A percentile compares a stretch with the other conserved stretches of the same genome.
These are phyloP conservation scores for Tephrocybe sp. DNA, from an alignment of 768 basidiomycete species.

Conservation along the genomic window DNA sequence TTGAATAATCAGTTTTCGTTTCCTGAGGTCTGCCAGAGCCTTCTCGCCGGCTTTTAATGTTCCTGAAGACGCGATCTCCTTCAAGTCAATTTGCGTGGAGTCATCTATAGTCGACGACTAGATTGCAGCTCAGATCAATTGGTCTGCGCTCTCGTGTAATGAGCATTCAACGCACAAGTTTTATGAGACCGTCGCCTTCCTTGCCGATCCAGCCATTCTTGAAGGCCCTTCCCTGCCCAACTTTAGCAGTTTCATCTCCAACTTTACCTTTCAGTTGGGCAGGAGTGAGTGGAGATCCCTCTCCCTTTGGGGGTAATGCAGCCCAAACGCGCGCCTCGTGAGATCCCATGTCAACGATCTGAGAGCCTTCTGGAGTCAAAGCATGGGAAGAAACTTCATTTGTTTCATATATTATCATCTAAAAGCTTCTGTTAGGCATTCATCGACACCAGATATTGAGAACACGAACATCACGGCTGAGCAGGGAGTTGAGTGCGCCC, in stretches of 20 bases:
- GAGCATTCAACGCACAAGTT: constrained; percentile 57
- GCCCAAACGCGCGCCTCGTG: constrained; percentile 96
- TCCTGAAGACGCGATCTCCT: constrained; percentile 71
- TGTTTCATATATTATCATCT: constrained; percentile 85
- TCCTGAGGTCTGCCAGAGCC: constrained; percentile 79
- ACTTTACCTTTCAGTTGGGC: constrained; percentile 70
- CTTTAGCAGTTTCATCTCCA: constrained; percentile 86
- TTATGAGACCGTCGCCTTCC: constrained; percentile 83
- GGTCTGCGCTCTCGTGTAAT: constrained; percentile 5
- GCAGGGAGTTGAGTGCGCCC: constrained; percentile 88
- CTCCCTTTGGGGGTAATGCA: constrained; percentile 69
- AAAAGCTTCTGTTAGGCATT: constrained; percentile 14
- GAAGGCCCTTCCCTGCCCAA: constrained; percentile 95
- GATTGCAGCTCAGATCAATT: not conserved
- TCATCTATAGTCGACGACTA: constrained; percentile 71
- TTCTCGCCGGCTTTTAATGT: constrained; percentile 77
- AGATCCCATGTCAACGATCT: constrained; percentile 79
- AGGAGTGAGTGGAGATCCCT: constrained; percentile 61
- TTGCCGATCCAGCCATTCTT: constrained; percentile 97
- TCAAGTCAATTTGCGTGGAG: constrained; percentile 68
- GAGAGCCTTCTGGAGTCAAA: constrained; percentile 79
- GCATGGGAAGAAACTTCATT: constrained; percentile 74
- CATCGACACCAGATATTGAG: constrained; percentile 6
- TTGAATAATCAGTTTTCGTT: constrained; percentile 85
- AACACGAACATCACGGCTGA: constrained; percentile 72